A percentile compares a stretch with the other conserved stretches of the same genome.
phyloP scores from a whole-genome alignment of 169 alveolate genomes.

The Plasmodium fragile region DNA sequence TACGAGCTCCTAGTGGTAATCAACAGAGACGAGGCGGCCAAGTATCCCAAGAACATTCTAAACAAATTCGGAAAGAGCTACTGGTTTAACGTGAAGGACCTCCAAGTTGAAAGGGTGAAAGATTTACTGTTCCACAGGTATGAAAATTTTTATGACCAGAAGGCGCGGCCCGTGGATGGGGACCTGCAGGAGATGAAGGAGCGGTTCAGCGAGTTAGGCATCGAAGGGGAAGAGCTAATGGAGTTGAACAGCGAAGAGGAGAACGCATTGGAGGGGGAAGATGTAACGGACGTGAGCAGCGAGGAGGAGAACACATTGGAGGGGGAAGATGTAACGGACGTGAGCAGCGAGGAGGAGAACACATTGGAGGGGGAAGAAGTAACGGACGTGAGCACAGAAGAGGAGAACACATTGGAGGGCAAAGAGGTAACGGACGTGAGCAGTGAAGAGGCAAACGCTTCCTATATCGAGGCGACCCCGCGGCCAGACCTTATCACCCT shows the following conservation, averaged over 20 bases:
- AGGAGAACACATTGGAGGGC: background rate
- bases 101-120: slow-evolving; percentile 50
- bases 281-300: background rate
- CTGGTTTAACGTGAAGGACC: slow-evolving; percentile 63
- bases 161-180: background rate
- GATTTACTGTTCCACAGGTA: slow-evolving; percentile 55
- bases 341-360: background rate
- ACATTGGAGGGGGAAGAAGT: background rate
- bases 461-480: background rate
- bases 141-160: slow-evolving; percentile 49
- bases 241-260: background rate
- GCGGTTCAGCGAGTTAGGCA: background rate
- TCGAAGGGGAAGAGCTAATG: background rate
- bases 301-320: background rate
- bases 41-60: slow-evolving; percentile 53
- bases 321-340: background rate
- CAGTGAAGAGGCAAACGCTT: background rate
- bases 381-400: background rate
- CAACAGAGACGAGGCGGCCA: slow-evolving; percentile 27
- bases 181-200: background rate
- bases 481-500: background rate
- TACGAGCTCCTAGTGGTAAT: slow-evolving; percentile 57
- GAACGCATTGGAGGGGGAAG: background rate
- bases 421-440: background rate
- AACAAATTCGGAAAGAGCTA: slow-evolving; percentile 72